Percentiles rank a stretch among this genome's conserved stretches.
Conservation (phyloP, 1,284 basidiomycete genomes). For the Trametes sp. region DNA sequence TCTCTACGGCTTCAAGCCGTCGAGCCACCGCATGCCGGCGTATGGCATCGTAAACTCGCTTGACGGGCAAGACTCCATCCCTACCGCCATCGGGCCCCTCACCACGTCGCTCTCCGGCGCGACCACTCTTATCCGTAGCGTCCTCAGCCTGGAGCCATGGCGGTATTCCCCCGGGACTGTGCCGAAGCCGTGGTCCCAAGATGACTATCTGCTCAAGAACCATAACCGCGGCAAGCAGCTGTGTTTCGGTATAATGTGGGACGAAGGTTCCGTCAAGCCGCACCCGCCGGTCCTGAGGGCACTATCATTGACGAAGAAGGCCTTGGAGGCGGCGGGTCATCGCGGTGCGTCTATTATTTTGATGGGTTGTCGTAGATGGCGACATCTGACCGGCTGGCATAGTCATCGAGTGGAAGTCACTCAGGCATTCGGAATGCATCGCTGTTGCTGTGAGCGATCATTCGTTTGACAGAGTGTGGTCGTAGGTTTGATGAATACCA, state of each 20-base stretch:
- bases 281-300: conserved; percentile 60
- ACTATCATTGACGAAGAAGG: conserved; percentile 51
- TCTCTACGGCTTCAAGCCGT: conserved; percentile 81
- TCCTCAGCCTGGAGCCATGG: conserved; percentile 33
- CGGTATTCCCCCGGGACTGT: conserved; percentile 31
- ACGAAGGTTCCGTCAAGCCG: conserved; percentile 56
- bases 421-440: conserved; percentile 37
- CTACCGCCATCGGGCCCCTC: conserved; percentile 31
- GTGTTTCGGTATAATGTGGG: conserved; percentile 51
- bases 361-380: neutral
- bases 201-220: conserved; percentile 38
- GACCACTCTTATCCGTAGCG: conserved; percentile 27
- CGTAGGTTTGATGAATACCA: too few relatives aligned
- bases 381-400: neutral
- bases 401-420: conserved; percentile 52
- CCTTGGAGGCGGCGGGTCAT: conserved; percentile 57
- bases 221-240: conserved; percentile 50
- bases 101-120: conserved; percentile 32
- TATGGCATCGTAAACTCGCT: conserved; percentile 35
- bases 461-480: neutral
- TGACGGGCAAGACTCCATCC: conserved; percentile 34
- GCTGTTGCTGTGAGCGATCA: conserved; percentile 20
- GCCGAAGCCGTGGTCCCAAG: conserved; percentile 34
- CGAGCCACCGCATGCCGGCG: conserved; percentile 31
- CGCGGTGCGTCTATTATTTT: conserved; percentile 36